Percentiles rank a stretch among this genome's conserved stretches.
These are phyloP conservation scores for Arthrobotrys iridis DNA, from an alignment of 2,329 filamentous ascomycete species.

Conservation along the genomic window DNA sequence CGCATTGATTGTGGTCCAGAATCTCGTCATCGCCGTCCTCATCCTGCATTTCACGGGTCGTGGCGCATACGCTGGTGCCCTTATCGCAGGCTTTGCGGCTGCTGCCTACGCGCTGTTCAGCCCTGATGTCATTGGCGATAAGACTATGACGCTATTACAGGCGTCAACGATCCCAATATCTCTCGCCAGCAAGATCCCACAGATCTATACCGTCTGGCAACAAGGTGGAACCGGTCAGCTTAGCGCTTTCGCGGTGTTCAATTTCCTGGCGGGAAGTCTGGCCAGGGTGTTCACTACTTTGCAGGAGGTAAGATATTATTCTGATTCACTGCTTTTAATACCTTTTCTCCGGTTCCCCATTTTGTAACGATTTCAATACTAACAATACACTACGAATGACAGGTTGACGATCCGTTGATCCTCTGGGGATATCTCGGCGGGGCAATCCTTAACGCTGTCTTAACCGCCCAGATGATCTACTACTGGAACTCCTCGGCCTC, in stretches of 20 bases:
- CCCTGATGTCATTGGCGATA: conserved; percentile 71
- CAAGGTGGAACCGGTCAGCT: conserved; percentile 93
- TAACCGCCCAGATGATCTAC: conserved; percentile 90
- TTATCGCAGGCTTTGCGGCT: conserved; percentile 79
- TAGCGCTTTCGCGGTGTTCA: conserved; percentile 97
- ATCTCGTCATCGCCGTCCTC: conserved; percentile 85
- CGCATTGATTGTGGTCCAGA: conserved; percentile 88
- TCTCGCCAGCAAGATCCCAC: conserved; percentile 90
- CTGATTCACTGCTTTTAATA: not conserved
- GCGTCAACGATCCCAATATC: conserved; percentile 68
- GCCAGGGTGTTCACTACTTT: conserved; percentile 97
- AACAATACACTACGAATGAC: not conserved
- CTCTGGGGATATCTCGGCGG: conserved; percentile 93
- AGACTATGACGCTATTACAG: conserved; percentile 67
- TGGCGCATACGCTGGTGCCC: conserved; percentile 74
- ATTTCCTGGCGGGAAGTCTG: conserved; percentile 92
- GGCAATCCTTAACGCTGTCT: conserved; percentile 85
- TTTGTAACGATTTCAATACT: not conserved
- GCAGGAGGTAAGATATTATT: conserved; percentile 81
- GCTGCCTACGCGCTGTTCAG: conserved; percentile 76
- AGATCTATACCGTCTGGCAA: conserved; percentile 85
- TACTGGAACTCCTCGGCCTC: conserved; percentile 78
- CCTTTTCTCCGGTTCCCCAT: not conserved
- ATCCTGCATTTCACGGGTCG: conserved; percentile 84
- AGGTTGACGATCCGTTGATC: conserved; percentile 91